Evolutionary conservation across 2,329 filamentous ascomycete genomes (phyloP), one percentile per base, ranked within the genome.

Genomic region (Clonostachys rosea): DNA sequence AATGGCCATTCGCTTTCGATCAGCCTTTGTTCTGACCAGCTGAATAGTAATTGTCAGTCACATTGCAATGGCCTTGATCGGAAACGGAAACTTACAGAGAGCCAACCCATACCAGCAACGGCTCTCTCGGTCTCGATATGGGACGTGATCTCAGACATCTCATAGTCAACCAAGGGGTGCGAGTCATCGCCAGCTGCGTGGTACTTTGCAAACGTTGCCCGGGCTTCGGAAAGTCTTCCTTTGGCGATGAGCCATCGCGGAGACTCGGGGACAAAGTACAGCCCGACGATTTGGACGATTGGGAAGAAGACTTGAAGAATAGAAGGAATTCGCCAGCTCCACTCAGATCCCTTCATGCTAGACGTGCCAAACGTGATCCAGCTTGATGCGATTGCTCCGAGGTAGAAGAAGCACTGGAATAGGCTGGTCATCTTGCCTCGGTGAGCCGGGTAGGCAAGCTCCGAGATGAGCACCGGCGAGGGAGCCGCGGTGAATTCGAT

Each of bases 181-280:
- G 59, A 49, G 0, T 42, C 40, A 24, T 42, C 39, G 33, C 39
- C 39, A 6, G 20, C 30, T 30, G 20, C 39, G 43, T 49, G 47
- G 33, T 46, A 49, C 33, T 34, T 42, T 14, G 39, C 30, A 9
- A 49, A 36, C 40, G 43, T 42, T 9, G 70, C 69, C 11, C 75
- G 64, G 1, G 79, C 80, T 52, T 83, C 71, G 16, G 81, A 76
- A 10, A 71, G 65, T 24, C 77, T 72, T 50, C 79, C 74, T 51
- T 83, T 71, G 63, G 20, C 70, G 47, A 77, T 73, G 2, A 86
- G 70, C 72, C 76, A 83, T 6, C 82, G 68, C 0, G 81, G 83
- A 3, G 78, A 82, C 54, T 87, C 83, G 2, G 82, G 83, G n/a
- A 86, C 67, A 58, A 85, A 73, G 51, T 65, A 68, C 43, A 75